Evolutionary conservation across 148 eudicot species (phyloP), one percentile per base, ranked within the genome.

Genomic region (Linanthus parryae): DNA sequence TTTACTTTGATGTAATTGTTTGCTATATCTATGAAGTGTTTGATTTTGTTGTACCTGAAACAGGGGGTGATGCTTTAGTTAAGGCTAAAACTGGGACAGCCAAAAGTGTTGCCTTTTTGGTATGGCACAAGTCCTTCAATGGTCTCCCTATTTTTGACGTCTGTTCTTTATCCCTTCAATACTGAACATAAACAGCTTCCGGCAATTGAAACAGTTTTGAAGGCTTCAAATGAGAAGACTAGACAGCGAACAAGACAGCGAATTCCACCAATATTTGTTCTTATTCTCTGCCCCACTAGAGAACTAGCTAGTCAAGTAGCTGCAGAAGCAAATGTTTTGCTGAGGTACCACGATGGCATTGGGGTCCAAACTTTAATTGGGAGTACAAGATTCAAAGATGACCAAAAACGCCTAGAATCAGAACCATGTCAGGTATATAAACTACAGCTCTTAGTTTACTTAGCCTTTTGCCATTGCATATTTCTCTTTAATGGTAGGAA

Each of bases 261-360:
- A 25, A 65, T 77, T 44, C 78, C 94, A 39, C 90, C 94, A 6
- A 53, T 81, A 39, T 73, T 73, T 64, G 98, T 72, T 73, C 96
- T 92, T 48, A 75, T 92, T 69, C 70, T 92, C 35, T 92, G 98
- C 62, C 98, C 98, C 46, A 87, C 94, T 2, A 78, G 98, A 70
- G 98, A 92, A 69, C 95, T 92, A 47, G 98, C 96, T 14, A 87
- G 98, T 72, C 96, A 92, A 73, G 69, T 92, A 65, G 77, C 83
- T 64, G 98, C 94, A 23, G 94, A 92, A 66, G 79, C 98, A 43
- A 77, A 81, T 61, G 90, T 77, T 39, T 54, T 92, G 81, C 65
- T 92, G 44, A 87, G 76, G 85, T 63, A 79, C 74, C 98, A 92
- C 75, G 76, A 79, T 27, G 88, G 94, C 52, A 42, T 87, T 58